Base-by-base conservation (phyloP, 352 stramenopile species). In the Phytophthora melonis region DNA sequence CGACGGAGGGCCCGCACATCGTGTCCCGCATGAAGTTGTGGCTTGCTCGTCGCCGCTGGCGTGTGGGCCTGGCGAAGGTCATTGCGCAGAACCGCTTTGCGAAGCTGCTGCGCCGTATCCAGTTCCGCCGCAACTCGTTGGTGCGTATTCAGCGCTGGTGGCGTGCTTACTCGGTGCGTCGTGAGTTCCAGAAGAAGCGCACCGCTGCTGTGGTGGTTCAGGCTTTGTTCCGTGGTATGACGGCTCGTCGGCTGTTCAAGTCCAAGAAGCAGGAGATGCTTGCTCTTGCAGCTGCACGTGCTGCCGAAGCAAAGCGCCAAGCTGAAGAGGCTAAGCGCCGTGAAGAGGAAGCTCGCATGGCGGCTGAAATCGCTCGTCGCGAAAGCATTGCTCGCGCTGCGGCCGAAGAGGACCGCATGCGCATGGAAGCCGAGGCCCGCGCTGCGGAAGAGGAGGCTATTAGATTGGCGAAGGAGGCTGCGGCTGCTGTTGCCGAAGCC, bases 211-310 rank as follows among this genome's bases (percentile, higher is more conserved):
- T 96, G 16, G 72, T 94, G 21, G 80, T 96, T 45, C 90, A 96
- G 63, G 86, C 87, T 30, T 56, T 95, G 30, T 96, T 95, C 83
- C 90, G 88, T 66, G 90, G 90, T 50, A 84, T 92, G 79, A 84
- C 78, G 27, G 90, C 88, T 50, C 88, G 90, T 54, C 79, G 79
- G 11, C 27, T 84, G 19, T 95, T 93, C 77, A 96, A 96, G 77
- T 83, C 75, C 8, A 94, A 94, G 80, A 96, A 96, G 73, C 83
- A 93, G 47, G 88, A 95, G 74, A 82, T 96, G 86, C 83, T 96
- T 67, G 88, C 82, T 32, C 63, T 91, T n/a, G 88, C 84, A 53
- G 88, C 83, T 39, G 90, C 87, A 14, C 87, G 90, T 68, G 90
- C 90, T 21, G 86, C 81, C 43, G 90, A 96, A 72, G 79, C 83